Conservation (phyloP, 2,329 filamentous ascomycete species). For the Aspergillus sp. region DNA sequence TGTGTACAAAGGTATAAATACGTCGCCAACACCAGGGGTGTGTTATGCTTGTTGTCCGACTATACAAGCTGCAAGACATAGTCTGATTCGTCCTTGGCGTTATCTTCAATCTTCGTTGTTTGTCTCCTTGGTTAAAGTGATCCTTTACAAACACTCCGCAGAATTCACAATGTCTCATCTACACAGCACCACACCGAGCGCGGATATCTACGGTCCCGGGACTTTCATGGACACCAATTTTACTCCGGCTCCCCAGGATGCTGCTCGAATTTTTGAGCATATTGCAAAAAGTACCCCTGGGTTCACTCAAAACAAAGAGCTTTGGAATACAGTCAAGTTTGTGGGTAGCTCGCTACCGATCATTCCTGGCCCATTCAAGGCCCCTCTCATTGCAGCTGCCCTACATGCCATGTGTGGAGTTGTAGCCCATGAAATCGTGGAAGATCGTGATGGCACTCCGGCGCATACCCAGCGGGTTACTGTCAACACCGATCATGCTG, state of each 20-base stretch:
- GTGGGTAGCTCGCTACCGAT: slow-evolving; percentile 30
- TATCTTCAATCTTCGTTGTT: too few species aligned
- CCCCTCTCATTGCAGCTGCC: slow-evolving; percentile 32
- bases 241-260: slow-evolving; percentile 18
- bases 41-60: too few species aligned
- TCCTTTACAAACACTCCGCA: too few species aligned
- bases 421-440: slow-evolving; percentile 31
- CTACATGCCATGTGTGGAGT: slow-evolving; percentile 38
- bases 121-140: too few species aligned
- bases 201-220: slow-evolving; percentile 6
- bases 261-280: slow-evolving; percentile 26
- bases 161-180: too few species aligned
- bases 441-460: slow-evolving; percentile 6
- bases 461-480: slow-evolving; percentile 16
- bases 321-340: slow-evolving; percentile 27
- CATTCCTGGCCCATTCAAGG: slow-evolving; percentile 38
- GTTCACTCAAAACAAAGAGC: slow-evolving; percentile 28
- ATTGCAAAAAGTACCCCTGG: slow-evolving; percentile 32
- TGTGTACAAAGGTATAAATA: too few species aligned
- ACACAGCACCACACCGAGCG: too few species aligned
- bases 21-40: too few species aligned
- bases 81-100: too few species aligned
- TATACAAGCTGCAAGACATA: too few species aligned
- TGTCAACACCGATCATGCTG: slow-evolving; percentile 43
- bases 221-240: slow-evolving; percentile 4